A percentile compares a stretch with the other conserved stretches of the same genome.
phyloP scores from a whole-genome alignment of 441 rosid species.

The Jatropha podagrica region DNA sequence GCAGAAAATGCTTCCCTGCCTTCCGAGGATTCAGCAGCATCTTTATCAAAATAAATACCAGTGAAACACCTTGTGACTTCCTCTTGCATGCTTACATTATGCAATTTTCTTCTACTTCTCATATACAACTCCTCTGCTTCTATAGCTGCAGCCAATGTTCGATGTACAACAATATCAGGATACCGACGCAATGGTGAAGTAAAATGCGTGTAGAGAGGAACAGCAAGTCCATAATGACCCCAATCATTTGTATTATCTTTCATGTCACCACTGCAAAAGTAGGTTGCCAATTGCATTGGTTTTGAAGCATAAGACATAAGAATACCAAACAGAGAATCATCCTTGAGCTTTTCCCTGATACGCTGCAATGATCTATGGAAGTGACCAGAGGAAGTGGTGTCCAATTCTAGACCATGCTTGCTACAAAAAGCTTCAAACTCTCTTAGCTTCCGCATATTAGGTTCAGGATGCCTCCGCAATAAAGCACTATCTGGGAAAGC shows the following conservation, averaged over 20 bases:
- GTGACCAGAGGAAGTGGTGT: constrained; percentile 70
- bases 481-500: constrained; percentile 78
- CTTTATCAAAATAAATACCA: constrained; percentile 57
- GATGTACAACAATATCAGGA: constrained; percentile 89
- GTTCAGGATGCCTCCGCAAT: constrained; percentile 90
- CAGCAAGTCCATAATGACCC: constrained; percentile 88
- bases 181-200: constrained; percentile 93
- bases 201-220: constrained; percentile 89
- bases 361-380: constrained; percentile 60
- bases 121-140: constrained; percentile 70
- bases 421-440: constrained; percentile 81
- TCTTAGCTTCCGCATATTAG: constrained; percentile 76
- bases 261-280: constrained; percentile 76
- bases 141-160: constrained; percentile 73
- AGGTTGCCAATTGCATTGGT: constrained; percentile 84
- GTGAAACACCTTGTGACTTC: constrained; percentile 49
- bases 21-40: constrained; percentile 58
- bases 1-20: constrained; percentile 56
- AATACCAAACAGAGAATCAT: constrained; percentile 66
- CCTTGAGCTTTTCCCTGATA: constrained; percentile 62
- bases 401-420: constrained; percentile 72
- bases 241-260: constrained; percentile 55
- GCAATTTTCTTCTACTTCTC: constrained; percentile 29
- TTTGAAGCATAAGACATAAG: constrained; percentile 68
- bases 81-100: constrained; percentile 20